Evolutionary conservation across 371 early-diverging fungal species (phyloP), one percentile per base, ranked within the genome.

Genomic region (Apophysomyces sp.): DNA sequence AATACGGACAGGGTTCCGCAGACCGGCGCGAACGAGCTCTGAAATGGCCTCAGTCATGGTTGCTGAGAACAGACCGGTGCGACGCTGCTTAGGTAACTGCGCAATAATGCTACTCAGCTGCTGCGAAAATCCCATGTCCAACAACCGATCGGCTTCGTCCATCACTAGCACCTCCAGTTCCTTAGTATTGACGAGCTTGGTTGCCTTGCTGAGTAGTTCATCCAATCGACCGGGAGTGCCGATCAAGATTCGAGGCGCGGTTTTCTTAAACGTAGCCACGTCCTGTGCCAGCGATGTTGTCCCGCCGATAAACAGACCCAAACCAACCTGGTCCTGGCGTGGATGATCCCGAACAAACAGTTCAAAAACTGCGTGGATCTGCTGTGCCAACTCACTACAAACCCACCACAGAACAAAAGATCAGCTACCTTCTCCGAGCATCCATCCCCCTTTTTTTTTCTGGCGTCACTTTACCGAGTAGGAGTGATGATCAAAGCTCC

Each of bases 211-310:
- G 15, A 98, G 60, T 24, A 98, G 69, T 65, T 99, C 97, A 62
- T 96, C 92, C 56, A 99, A 68, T 15, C 99, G 83, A 0, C 99
- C 99, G 0, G 99, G 99, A 0, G 99, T 99, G 3, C 94, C 98
- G 11, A 99, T 91, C 34, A 98, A 61, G 27, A 99, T 92, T 57
- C 94, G 89, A 0, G 93, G 91, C 2, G 86, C 86, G 2, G 78
- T 37, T 29, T 85, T 69, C 57, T 83, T 75, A 39, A 89, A 87
- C 0, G 76, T 60, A 8, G 67, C 71, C 26, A 88, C 74, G 62
- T 93, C 92, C 55, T 91, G 87, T 13, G 84, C 79, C 16, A 91
- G 68, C 28, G 85, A 78, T 1, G 74, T 81, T 3, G 80, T 79
- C 9, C 92, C 93, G 15, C 95, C 94, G 58, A 90, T 90, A 53